These are phyloP conservation scores for Starmerella stellata DNA, from an alignment of 805 yeast genomes.

Conservation along the genomic window DNA sequence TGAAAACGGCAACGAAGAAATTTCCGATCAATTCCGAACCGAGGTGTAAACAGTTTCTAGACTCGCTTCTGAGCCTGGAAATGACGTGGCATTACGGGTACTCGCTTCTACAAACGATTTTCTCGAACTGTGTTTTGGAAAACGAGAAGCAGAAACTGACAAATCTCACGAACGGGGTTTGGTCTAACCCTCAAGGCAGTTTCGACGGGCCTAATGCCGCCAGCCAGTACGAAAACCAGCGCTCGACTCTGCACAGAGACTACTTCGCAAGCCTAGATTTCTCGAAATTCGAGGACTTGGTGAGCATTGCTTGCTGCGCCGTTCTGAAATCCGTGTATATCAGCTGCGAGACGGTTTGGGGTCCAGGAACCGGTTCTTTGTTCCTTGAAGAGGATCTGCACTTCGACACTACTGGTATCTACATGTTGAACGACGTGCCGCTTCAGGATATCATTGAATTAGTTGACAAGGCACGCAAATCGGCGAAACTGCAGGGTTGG, in stretches of 20 bases:
- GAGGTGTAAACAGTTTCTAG: slow-evolving; percentile 35
- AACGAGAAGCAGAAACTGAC: slow-evolving; percentile 28
- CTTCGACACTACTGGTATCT: slow-evolving; percentile 36
- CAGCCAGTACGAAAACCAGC: too few species aligned
- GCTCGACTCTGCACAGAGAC: too few species aligned
- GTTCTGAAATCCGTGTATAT: slow-evolving; percentile 15
- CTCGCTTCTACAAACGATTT: slow-evolving; percentile 55
- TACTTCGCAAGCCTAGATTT: slow-evolving; percentile 3
- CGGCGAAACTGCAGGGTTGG: slow-evolving; percentile 30
- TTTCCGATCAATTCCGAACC: slow-evolving; percentile 26
- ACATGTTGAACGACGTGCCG: slow-evolving; percentile 22
- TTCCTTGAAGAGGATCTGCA: slow-evolving; percentile 24
- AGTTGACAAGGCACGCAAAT: slow-evolving; percentile 25
- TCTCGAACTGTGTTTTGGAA: slow-evolving; percentile 60
- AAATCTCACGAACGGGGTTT: slow-evolving; percentile 1
- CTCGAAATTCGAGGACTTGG: slow-evolving; percentile 13
- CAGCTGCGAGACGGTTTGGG: slow-evolving; percentile 10
- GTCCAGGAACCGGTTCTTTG: slow-evolving; percentile 15
- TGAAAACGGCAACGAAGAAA: slow-evolving; percentile 21
- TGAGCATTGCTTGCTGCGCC: slow-evolving; percentile 16
- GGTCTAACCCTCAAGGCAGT: too few species aligned
- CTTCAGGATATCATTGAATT: slow-evolving; percentile 13
- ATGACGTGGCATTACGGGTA: slow-evolving; percentile 64
- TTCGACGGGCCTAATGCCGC: too few species aligned
- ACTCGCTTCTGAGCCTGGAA: slow-evolving; percentile 35